Base-by-base conservation (phyloP, 208 protist genomes). In the Porcisia deanei region DNA sequence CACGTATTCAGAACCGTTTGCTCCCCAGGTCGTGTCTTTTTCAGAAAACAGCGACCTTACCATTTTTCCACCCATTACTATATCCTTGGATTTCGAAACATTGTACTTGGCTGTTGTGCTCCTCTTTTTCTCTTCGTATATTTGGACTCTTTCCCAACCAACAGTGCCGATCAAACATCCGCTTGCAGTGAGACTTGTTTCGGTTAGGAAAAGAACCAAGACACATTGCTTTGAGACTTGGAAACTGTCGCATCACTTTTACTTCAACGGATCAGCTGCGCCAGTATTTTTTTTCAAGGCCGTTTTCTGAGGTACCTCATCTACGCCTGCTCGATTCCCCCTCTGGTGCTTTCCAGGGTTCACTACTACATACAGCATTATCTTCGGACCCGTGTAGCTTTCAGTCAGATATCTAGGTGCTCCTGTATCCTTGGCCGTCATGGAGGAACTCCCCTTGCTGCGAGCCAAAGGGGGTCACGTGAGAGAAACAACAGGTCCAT, bases 391-490 rank as follows among this genome's bases (percentile, higher is more conserved):
- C 20, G 22, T 52, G 30, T 67, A 18, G 41, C 9, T 67, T 47
- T n/a, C 18, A 6, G 63, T 49, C 10, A 10, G 34, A 3, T 47
- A 30, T 52, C 16, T 37, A 67, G 22, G 9, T 14, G 41, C 22
- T 10, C 41, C 41, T 41, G 30, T 55, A 34, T 63, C 12, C 37
- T 78, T 77, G n/a, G 73, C 65, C 43, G 66, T 92, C 14, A 60
- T 90, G 49, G 89, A 95, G 66, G 88, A 95, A 54, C 84, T 97
- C 20, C 90, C 93, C 16, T 81, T 95, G 61, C 86, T 94, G 63
- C 85, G 93, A 14, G 81, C 88, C 5, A 97, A 97, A 74, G 73
- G 81, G 6, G 81, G 71, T 47, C 83, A 83, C 3, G 45, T 88
- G 43, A 73, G 81, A 49, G 52, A 63, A 6, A 79, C 75, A 39